These are phyloP conservation scores for Linderina pennispora DNA, from an alignment of 192 early-diverging fungal species.

Conservation along the genomic window DNA sequence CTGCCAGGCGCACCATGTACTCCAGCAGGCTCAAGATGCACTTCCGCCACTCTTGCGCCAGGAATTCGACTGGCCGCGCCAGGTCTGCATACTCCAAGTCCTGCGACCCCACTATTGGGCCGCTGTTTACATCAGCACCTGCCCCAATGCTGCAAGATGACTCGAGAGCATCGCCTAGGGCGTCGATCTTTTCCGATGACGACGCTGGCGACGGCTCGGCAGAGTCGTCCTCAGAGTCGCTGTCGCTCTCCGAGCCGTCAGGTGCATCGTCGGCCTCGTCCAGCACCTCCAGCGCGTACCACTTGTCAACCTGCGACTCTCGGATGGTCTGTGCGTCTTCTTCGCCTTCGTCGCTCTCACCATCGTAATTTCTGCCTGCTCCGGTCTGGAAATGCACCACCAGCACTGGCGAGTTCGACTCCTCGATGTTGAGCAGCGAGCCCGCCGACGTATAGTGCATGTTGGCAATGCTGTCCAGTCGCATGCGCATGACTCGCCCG, in stretches of 20 bases:
- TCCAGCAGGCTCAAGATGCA: conserved; percentile 57
- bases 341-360: conserved; percentile 1
- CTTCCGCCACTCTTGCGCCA: conserved; percentile 23
- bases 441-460: conserved; percentile 73
- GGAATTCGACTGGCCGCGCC: conserved; percentile 18
- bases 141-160: neutral
- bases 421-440: conserved; percentile 69
- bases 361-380: conserved; percentile 5
- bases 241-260: conserved; percentile 1
- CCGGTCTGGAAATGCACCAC: conserved; percentile 54
- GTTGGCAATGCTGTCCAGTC: conserved; percentile 41
- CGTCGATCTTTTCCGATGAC: neutral
- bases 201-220: neutral
- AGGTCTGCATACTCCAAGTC: conserved; percentile 1
- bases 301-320: neutral
- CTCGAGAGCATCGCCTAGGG: neutral
- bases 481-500: conserved; percentile 35
- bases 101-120: too few relatives aligned
- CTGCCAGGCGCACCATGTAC: conserved; percentile 54
- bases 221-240: neutral
- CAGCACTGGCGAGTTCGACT: conserved; percentile 58
- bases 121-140: conserved; percentile 1
- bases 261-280: conserved; percentile 14
- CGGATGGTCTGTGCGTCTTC: too few relatives aligned
- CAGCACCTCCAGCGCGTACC: conserved; percentile 8